Base-by-base conservation (phyloP, 2,329 filamentous ascomycete genomes). In the Neonectria magnoliae region DNA sequence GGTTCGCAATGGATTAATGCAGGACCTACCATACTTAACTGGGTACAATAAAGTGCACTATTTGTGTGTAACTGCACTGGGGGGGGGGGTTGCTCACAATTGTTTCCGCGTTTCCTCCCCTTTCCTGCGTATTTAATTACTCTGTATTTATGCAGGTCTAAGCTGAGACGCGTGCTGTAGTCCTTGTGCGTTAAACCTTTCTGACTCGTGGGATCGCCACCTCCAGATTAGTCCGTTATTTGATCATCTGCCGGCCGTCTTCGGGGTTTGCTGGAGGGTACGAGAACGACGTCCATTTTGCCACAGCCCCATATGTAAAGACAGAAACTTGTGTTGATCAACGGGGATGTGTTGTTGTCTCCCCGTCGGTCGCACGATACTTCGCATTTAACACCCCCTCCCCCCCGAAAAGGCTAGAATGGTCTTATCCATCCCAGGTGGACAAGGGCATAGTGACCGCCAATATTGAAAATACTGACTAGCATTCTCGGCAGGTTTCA, bases 221-320 rank as follows among this genome's bases (percentile, higher is more conserved):
- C 22, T 62, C 18, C 4, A 7, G 20, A 16, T 13, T 57, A 47
- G 60, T 36, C 41, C 41, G 18, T 22, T 47, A 18, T 58, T 53
- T 58, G 31, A 58, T 63, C 48, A 58, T n/a, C 42, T 45, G 48
- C 31, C 48, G 20, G 20, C 31, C 31, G 36, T 42, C 33, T 50
- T 45, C 38, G 56, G 38, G 25, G 20, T 33, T 42, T 22, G 38
- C 56, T 6, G 6, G 25, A 25, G 33, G 20, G 25, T 50, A 18
- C 31, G 22, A 44, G 45, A 51, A 51, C 36, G 45, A 36, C 42
- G 31, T 13, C 25, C n/a, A 31, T 38, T 57, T 50, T 41, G 25
- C 38, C 25, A 5, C 14, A 16, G 20, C 25, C 4, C 27, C 51
- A 16, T 20, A n/a, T n/a, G n/a, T n/a, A 29, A 20, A n/a, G 18